Conservation (phyloP, 169 alveolate species). For the Plasmodium inui region DNA sequence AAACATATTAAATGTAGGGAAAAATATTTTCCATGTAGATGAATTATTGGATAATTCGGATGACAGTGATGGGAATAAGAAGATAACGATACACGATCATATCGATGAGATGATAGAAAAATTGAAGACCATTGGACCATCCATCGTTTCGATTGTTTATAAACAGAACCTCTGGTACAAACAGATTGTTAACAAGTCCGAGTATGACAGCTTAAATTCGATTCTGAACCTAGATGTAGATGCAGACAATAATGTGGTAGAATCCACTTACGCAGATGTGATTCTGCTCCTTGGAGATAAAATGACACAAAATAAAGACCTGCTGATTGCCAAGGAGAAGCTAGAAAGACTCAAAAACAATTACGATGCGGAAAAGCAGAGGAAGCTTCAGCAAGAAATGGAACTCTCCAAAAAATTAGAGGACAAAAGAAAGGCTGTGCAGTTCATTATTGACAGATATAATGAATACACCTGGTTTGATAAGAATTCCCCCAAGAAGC, state of each 20-base stretch:
- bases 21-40: slow-evolving; percentile 26
- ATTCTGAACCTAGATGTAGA: slow-evolving; percentile 55
- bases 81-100: slow-evolving; percentile 5
- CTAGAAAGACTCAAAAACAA: slow-evolving; percentile 68
- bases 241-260: slow-evolving; percentile 25
- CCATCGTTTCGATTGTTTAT: slow-evolving; percentile 23
- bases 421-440: slow-evolving; percentile 78
- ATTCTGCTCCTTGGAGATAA: slow-evolving; percentile 23
- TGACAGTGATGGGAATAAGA: neutral
- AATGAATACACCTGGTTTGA: slow-evolving; percentile 76
- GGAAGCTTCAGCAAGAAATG: slow-evolving; percentile 80
- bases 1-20: slow-evolving; percentile 35
- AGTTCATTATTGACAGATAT: slow-evolving; percentile 78
- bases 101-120: slow-evolving; percentile 59
- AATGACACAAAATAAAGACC: slow-evolving; percentile 70
- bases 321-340: slow-evolving; percentile 60
- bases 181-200: slow-evolving; percentile 65
- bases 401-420: slow-evolving; percentile 75
- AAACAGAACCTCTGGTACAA: slow-evolving; percentile 67
- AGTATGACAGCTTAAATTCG: slow-evolving; percentile 72
- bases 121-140: slow-evolving; percentile 43
- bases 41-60: neutral
- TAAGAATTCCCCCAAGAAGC: slow-evolving; percentile 74
- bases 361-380: slow-evolving; percentile 77
- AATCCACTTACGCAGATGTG: slow-evolving; percentile 38